Percentiles rank a stretch among this genome's conserved stretches.
Evolutionary conservation across 2,329 filamentous ascomycete species (phyloP).

Genomic region (Westerdykella sp.): DNA sequence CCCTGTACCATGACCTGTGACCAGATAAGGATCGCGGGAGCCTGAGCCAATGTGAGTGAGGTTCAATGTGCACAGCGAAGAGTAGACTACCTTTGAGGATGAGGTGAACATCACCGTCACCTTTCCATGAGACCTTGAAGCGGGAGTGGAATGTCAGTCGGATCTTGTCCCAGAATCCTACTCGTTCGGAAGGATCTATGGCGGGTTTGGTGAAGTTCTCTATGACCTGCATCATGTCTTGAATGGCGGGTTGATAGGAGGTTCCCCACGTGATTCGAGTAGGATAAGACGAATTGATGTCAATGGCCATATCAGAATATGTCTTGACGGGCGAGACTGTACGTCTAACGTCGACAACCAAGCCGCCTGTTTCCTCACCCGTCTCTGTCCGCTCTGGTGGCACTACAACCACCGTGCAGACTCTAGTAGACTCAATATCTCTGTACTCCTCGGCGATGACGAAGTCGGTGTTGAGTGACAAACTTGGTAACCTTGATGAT

Average conservation of each 20-base stretch:
- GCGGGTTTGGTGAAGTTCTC: slow-evolving; percentile 97
- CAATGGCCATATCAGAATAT: slow-evolving; percentile 84
- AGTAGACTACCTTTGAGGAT: slow-evolving; percentile 66
- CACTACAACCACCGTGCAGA: slow-evolving; percentile 77
- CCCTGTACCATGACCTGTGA: slow-evolving; percentile 87
- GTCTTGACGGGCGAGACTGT: slow-evolving; percentile 95
- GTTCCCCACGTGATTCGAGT: slow-evolving; percentile 96
- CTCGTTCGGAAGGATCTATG: slow-evolving; percentile 83
- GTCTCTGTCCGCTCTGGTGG: slow-evolving; percentile 55
- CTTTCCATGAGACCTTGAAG: slow-evolving; percentile 84
- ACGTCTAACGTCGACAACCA: slow-evolving; percentile 77
- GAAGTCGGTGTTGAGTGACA: slow-evolving; percentile 83
- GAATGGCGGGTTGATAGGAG: slow-evolving; percentile 94
- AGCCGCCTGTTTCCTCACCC: slow-evolving; percentile 60
- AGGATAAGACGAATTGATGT: slow-evolving; percentile 87
- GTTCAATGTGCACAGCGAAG: background rate
- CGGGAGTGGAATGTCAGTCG: slow-evolving; percentile 89
- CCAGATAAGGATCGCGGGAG: slow-evolving; percentile 83
- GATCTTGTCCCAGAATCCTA: slow-evolving; percentile 99
- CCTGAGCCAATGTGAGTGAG: slow-evolving; percentile 35
- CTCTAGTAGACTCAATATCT: slow-evolving; percentile 69
- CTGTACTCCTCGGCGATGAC: slow-evolving; percentile 93
- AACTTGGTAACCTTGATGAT: slow-evolving; percentile 69
- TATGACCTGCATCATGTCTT: slow-evolving; percentile 99
- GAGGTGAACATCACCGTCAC: slow-evolving; percentile 90